Conservation (phyloP, 768 basidiomycete genomes). For the Mycena galopus region DNA sequence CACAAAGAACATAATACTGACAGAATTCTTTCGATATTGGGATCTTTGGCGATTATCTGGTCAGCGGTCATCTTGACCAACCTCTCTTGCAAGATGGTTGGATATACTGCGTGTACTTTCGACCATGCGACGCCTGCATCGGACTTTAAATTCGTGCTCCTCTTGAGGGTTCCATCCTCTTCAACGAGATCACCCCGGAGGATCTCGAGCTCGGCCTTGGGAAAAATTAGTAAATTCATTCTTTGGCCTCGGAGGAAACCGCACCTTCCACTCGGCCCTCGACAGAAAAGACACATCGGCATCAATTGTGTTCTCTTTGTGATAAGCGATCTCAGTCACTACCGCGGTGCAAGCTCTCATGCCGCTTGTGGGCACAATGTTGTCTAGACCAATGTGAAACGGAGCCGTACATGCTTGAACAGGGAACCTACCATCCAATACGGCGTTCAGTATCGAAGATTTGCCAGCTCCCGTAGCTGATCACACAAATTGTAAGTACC, state of each 20-base stretch:
- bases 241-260: background rate
- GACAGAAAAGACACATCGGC: conserved; percentile 72
- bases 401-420: background rate
- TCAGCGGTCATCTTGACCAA: conserved; percentile 64
- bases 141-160: conserved; percentile 66
- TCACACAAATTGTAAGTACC: background rate
- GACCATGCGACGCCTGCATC: conserved; percentile 74
- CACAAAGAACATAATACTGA: conserved; percentile 41
- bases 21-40: conserved; percentile 43
- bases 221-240: background rate
- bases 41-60: conserved; percentile 63
- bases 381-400: conserved; percentile 52
- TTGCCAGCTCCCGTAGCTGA: conserved; percentile 73
- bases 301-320: conserved; percentile 66
- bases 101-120: conserved; percentile 76
- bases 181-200: conserved; percentile 71
- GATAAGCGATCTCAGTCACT: conserved; percentile 72
- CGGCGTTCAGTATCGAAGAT: conserved; percentile 71
- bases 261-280: conserved; percentile 65
- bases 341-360: conserved; percentile 80
- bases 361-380: conserved; percentile 75
- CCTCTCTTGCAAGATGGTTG: conserved; percentile 60
- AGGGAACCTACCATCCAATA: conserved; percentile 62
- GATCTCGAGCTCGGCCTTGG: conserved; percentile 60
- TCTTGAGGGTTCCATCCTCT: conserved; percentile 67